Evolutionary conservation across 139 green algal species (phyloP).

Genomic region (Picochlorum sp.): DNA sequence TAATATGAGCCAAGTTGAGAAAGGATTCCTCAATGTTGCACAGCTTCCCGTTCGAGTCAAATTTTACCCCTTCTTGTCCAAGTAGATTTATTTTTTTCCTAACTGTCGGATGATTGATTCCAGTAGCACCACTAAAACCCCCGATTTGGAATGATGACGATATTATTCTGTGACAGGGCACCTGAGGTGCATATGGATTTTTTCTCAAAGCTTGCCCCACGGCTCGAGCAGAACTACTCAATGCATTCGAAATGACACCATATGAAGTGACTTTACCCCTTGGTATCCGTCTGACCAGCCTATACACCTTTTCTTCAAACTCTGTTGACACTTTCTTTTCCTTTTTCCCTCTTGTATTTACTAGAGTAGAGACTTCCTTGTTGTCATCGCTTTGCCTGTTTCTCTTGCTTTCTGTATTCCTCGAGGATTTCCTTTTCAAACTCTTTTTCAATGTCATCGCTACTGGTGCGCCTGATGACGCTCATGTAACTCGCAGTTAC

Average conservation of each 20-base stretch:
- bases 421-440: conserved; percentile 26
- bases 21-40: too few relatives aligned
- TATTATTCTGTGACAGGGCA: conserved; percentile 73
- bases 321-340: conserved; percentile 24
- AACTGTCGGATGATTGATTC: conserved; percentile 19
- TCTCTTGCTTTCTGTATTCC: conserved; percentile 15
- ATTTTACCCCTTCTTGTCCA: conserved; percentile 40
- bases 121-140: conserved; percentile 58
- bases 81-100: conserved; percentile 40
- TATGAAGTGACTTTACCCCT: conserved; percentile 62
- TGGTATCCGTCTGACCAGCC: conserved; percentile 45
- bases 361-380: background rate
- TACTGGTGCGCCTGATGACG: conserved; percentile 24
- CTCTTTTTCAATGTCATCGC: conserved; percentile 34
- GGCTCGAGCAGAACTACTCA: conserved; percentile 41
- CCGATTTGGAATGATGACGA: conserved; percentile 44
- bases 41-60: conserved; percentile 14
- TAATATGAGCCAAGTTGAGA: too few relatives aligned
- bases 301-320: conserved; percentile 47
- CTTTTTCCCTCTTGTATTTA: background rate
- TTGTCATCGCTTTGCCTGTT: background rate
- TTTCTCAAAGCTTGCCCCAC: conserved; percentile 58
- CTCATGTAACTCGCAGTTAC: conserved; percentile 35
- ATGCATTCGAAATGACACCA: conserved; percentile 37
- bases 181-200: conserved; percentile 59